Base-by-base conservation (phyloP, 441 rosid species). In the Erodium moschatum region DNA sequence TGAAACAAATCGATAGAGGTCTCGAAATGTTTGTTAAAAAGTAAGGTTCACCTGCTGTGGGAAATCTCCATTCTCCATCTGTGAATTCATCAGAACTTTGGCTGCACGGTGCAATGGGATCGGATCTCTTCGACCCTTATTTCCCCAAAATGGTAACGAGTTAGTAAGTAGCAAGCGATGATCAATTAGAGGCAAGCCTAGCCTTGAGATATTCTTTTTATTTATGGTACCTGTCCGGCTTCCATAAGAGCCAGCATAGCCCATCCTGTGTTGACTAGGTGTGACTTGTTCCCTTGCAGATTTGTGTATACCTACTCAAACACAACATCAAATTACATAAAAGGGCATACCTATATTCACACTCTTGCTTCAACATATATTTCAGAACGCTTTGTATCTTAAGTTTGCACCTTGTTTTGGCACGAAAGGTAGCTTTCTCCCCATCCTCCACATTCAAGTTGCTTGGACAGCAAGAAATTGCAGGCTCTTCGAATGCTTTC, bases 381-480 rank as follows among this genome's bases (percentile, higher is more conserved):
- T 29, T 29, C 33, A 29, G 33, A 29, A 29, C 33, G 4, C 33
- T 33, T 33, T 3, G 38, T 33, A 3, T 33, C 38, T 33, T 33
- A 33, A 33, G 6, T 33, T 33, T 33, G 38, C 38, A 91, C 96
- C 91, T 88, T 88, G 69, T 82, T 80, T 86, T 88, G 90, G 78
- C 93, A 89, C 68, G 97, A 88, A 72, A 89, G 90, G 69, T 92
- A 92, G 77, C 97, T 90, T 82, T 92, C 97, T 82, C 96, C 98
- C 98, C 98, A 93, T 62, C 98, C 96, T 31, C 95, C 98, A 3
- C 90, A 85, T 44, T 86, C 67, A 65, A 76, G 74, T 84, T 93
- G 98, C 81, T 86, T 89, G 46, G 96, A 89, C 70, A 90, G 72
- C 69, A 91, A 72, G 76, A 86, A 90, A 42, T 80, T 72, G 48